phyloP scores from a whole-genome alignment of 129 eudicot species.

The Lactuca sativa region DNA sequence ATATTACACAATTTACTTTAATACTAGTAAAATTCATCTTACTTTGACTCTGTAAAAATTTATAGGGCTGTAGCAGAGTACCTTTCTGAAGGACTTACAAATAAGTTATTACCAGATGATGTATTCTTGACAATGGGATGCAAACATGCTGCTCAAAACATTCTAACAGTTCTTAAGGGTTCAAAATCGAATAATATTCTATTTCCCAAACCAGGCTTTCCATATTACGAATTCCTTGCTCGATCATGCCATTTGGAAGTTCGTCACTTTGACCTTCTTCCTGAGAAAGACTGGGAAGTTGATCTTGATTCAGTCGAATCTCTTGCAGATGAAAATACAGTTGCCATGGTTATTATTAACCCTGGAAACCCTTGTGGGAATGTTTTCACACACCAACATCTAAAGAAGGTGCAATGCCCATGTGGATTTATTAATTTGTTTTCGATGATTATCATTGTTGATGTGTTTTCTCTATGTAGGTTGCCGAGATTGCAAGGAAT shows the following conservation, averaged over 20 bases:
- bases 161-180: constrained; percentile 49
- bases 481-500: constrained; percentile 70
- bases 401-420: constrained; percentile 52
- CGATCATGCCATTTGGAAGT: constrained; percentile 37
- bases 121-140: constrained; percentile 63
- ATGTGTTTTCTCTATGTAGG: constrained; percentile 21
- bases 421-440: background rate
- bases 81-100: constrained; percentile 64
- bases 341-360: constrained; percentile 66
- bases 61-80: constrained; percentile 61
- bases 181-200: constrained; percentile 62
- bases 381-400: constrained; percentile 57
- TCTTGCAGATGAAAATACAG: constrained; percentile 71
- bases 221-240: constrained; percentile 55
- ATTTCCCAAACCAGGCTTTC: constrained; percentile 67
- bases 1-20: background rate
- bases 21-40: background rate
- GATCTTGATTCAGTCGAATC: constrained; percentile 59
- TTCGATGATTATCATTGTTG: background rate
- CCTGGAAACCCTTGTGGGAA: constrained; percentile 93
- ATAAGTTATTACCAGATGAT: constrained; percentile 60
- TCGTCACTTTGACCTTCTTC: constrained; percentile 60
- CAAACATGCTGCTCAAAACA: constrained; percentile 52
- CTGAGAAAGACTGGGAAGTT: constrained; percentile 68
- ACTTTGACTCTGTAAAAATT: background rate